These are phyloP conservation scores for Serendipita sp. DNA, from an alignment of 768 basidiomycete species.

Conservation along the genomic window DNA sequence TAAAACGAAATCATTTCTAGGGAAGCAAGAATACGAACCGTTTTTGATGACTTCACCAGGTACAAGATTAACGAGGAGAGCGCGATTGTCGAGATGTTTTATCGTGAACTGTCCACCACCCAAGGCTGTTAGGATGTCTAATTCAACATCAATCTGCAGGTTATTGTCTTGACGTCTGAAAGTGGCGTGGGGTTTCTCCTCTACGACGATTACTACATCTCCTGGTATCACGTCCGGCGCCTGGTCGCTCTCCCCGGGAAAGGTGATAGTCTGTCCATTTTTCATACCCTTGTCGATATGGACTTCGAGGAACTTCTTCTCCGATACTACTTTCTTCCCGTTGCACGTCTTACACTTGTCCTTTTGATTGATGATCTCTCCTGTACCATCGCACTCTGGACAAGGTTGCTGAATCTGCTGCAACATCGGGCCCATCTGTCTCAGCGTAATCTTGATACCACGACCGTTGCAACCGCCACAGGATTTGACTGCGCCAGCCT, in stretches of 20 bases:
- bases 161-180: constrained; percentile 86
- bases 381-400: constrained; percentile 84
- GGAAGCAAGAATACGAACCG: constrained; percentile 39
- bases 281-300: constrained; percentile 98
- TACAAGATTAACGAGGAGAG: constrained; percentile 62
- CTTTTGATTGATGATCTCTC: constrained; percentile 87
- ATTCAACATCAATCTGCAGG: constrained; percentile 69
- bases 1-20: background rate
- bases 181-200: constrained; percentile 79
- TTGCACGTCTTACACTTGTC: constrained; percentile 86
- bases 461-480: constrained; percentile 74
- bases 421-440: constrained; percentile 99
- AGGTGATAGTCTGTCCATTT: constrained; percentile 78
- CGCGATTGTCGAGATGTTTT: constrained; percentile 87
- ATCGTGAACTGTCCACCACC: constrained; percentile 84
- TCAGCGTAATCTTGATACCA: constrained; percentile 77
- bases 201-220: constrained; percentile 86
- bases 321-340: constrained; percentile 86
- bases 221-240: constrained; percentile 78
- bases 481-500: constrained; percentile 80
- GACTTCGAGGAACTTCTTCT: constrained; percentile 95
- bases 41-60: constrained; percentile 90
- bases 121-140: constrained; percentile 86
- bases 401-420: constrained; percentile 96
- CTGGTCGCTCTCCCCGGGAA: constrained; percentile 85